phyloP scores from a whole-genome alignment of 306 rosid species.

The Dalbergia oliveri region DNA sequence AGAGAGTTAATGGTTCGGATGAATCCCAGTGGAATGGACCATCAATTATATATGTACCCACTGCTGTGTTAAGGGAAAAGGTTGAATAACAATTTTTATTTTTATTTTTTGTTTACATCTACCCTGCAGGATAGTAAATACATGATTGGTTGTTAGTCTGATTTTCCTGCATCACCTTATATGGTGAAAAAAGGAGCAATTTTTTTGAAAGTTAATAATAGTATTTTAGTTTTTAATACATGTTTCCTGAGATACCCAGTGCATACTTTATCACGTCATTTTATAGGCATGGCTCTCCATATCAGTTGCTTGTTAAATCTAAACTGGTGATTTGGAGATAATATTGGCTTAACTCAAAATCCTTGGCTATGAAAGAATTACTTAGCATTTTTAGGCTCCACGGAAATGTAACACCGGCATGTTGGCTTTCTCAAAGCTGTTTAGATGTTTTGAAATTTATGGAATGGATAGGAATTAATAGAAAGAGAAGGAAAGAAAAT shows the following conservation, averaged over 20 bases:
- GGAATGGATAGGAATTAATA: too few relatives aligned
- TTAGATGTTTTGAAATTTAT: too few relatives aligned
- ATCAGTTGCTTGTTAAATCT: neutral
- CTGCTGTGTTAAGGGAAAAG: conserved; percentile 77
- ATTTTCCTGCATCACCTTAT: conserved; percentile 20
- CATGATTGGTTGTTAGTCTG: conserved; percentile 2
- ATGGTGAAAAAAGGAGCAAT: conserved; percentile 4
- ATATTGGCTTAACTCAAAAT: neutral
- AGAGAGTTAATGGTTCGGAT: conserved; percentile 49
- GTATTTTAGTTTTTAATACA: neutral
- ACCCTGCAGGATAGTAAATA: conserved; percentile 18
- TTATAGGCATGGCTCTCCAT: neutral
- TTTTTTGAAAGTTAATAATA: conserved; percentile 7
- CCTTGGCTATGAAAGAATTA: neutral
- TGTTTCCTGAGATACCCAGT: neutral
- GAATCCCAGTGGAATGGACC: conserved; percentile 45
- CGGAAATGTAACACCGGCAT: too few relatives aligned
- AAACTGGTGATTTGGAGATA: neutral
- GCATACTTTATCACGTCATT: neutral
- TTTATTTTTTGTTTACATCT: conserved; percentile 1
- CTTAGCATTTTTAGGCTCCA: too few relatives aligned
- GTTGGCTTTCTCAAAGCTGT: too few relatives aligned
- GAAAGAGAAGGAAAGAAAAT: too few relatives aligned
- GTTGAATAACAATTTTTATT: conserved; percentile 44
- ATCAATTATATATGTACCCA: conserved; percentile 73